phyloP scores from a whole-genome alignment of 1,139 yeast genomes.

The Petasospora rhodanensis region DNA sequence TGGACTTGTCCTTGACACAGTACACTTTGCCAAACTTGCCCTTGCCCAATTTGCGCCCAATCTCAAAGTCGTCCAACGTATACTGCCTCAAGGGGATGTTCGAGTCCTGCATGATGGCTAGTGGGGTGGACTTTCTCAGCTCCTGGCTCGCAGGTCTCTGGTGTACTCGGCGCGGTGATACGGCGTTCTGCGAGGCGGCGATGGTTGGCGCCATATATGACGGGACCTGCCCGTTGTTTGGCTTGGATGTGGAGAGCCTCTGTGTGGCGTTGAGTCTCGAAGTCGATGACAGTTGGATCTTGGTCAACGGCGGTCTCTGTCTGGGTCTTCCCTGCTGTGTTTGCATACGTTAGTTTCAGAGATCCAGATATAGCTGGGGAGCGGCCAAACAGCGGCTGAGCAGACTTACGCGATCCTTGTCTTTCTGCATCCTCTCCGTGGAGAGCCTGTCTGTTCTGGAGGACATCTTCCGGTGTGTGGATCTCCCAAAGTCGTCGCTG shows the following conservation, averaged over 20 bases:
- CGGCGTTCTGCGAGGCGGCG: conserved; percentile 22
- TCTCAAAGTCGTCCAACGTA: conserved; percentile 63
- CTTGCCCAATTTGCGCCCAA: conserved; percentile 85
- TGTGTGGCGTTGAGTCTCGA: conserved; percentile 8
- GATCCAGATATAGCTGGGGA: no score
- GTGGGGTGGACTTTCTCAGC: conserved; percentile 19
- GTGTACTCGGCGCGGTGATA: conserved; percentile 20
- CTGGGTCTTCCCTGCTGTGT: conserved; percentile 6
- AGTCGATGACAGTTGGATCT: conserved; percentile 18
- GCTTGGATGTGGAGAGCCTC: conserved; percentile 11
- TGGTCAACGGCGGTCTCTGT: conserved; percentile 11
- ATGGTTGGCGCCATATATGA: conserved; percentile 28
- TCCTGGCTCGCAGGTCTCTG: conserved; percentile 8
- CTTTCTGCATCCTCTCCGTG: no score
- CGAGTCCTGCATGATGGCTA: conserved; percentile 22
- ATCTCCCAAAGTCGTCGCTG: no score
- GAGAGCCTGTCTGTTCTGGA: no score
- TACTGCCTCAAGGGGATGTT: conserved; percentile 24
- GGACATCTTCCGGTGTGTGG: no score
- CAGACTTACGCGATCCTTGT: no score
- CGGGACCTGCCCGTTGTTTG: conserved; percentile 12
- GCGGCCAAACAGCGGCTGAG: no score
- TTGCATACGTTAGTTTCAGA: no score
- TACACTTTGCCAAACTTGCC: conserved; percentile 94
- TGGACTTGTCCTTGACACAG: conserved; percentile 70